These are phyloP conservation scores for Batrachochytrium dendrobatidis DNA, from an alignment of 371 early-diverging fungal genomes.

Conservation along the genomic window DNA sequence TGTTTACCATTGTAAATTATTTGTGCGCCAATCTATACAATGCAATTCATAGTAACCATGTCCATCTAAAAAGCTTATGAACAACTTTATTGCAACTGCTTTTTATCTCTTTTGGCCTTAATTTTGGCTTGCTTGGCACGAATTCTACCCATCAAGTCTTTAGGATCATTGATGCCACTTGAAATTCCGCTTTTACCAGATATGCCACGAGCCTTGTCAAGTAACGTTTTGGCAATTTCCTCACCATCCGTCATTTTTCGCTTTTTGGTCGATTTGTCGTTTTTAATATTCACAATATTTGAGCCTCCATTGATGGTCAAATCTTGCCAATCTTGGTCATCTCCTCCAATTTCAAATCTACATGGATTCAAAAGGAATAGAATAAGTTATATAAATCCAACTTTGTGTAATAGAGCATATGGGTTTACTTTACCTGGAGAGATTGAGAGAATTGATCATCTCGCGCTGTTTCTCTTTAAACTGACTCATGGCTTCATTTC, in stretches of 20 bases:
- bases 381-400: background rate
- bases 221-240: slow-evolving; percentile 43
- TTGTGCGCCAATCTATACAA: no score
- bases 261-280: slow-evolving; percentile 63
- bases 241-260: slow-evolving; percentile 26
- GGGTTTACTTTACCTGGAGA: slow-evolving; percentile 44
- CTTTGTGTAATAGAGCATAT: background rate
- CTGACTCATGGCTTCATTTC: slow-evolving; percentile 54
- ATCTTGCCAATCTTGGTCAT: slow-evolving; percentile 60
- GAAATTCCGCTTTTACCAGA: no score
- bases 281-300: slow-evolving; percentile 68
- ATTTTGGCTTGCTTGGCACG: slow-evolving; percentile 28
- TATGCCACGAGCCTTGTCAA: slow-evolving; percentile 23
- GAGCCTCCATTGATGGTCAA: slow-evolving; percentile 30
- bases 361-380: background rate
- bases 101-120: background rate
- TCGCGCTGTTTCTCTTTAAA: slow-evolving; percentile 74
- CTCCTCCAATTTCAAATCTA: slow-evolving; percentile 67
- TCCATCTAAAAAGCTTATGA: no score
- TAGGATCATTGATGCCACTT: slow-evolving; percentile 30
- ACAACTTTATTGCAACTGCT: no score
- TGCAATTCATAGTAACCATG: no score
- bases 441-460: slow-evolving; percentile 71
- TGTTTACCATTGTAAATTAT: no score
- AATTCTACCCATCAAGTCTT: slow-evolving; percentile 40